phyloP scores from a whole-genome alignment of 164 flowering plant species.

The Umbellularia californica region DNA sequence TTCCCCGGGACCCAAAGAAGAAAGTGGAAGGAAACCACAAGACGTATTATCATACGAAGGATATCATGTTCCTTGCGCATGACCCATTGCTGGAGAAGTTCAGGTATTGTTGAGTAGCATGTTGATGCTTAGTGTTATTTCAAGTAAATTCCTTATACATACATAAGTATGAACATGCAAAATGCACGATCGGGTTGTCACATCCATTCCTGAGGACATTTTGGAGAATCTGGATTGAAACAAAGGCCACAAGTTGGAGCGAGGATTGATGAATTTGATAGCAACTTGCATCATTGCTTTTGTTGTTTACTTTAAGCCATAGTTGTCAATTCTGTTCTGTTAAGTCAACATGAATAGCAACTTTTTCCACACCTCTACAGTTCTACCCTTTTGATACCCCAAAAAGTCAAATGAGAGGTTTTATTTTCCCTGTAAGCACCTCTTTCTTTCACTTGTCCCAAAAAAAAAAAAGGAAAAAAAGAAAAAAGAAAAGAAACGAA shows the following conservation, averaged over 20 bases:
- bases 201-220: not conserved
- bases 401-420: too few species aligned
- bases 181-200: not conserved
- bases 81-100: constrained; percentile 69
- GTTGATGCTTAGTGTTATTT: not conserved
- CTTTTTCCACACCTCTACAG: too few species aligned
- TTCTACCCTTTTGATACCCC: too few species aligned
- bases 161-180: not conserved
- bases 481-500: too few species aligned
- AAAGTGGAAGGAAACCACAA: constrained; percentile 86
- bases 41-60: constrained; percentile 85
- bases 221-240: too few species aligned
- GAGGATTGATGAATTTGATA: too few species aligned
- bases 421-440: too few species aligned
- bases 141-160: not conserved
- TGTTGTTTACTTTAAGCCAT: not conserved
- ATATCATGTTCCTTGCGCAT: constrained; percentile 62
- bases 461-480: too few species aligned
- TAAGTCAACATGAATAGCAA: too few species aligned
- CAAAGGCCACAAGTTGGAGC: too few species aligned
- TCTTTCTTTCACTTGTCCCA: too few species aligned
- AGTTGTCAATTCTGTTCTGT: not conserved
- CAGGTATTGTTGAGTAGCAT: constrained; percentile 15
- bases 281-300: not conserved
- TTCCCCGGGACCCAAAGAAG: constrained; percentile 91